Percentiles rank a stretch among this genome's conserved stretches.
These are phyloP conservation scores for Globisporangium barbulae DNA, from an alignment of 352 stramenopile genomes.

Conservation along the genomic window DNA sequence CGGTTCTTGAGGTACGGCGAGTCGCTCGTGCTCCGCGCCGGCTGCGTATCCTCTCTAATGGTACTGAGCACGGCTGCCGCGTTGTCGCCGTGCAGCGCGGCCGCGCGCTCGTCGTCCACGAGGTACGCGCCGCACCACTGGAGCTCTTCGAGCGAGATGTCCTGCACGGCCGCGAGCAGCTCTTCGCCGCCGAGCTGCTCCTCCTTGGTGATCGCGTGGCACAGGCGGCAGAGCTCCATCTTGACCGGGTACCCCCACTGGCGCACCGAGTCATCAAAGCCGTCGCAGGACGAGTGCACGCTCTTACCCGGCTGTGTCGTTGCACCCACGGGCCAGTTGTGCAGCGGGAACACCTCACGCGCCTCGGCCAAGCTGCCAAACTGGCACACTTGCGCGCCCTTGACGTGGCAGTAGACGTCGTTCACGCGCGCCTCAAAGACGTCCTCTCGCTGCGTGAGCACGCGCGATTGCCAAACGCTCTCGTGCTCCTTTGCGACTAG, in stretches of 20 bases:
- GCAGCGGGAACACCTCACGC: conserved; percentile 34
- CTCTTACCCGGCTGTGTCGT: conserved; percentile 27
- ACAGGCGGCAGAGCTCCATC: conserved; percentile 47
- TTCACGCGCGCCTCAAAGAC: conserved; percentile 37
- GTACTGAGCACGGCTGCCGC: conserved; percentile 1
- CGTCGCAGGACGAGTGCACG: conserved; percentile 33
- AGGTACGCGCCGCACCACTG: conserved; percentile 54
- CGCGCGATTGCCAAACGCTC: conserved; percentile 27
- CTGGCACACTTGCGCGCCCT: conserved; percentile 37
- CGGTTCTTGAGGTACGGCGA: conserved; percentile 58
- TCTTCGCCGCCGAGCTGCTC: conserved; percentile 23
- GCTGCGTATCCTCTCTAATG: background rate
- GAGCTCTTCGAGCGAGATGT: conserved; percentile 38
- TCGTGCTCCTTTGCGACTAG: conserved; percentile 18
- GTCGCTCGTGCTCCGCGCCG: conserved; percentile 16
- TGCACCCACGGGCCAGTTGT: conserved; percentile 36
- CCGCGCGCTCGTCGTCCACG: conserved; percentile 10
- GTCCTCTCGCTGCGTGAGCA: conserved; percentile 24
- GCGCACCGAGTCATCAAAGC: conserved; percentile 37
- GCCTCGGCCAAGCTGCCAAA: conserved; percentile 36
- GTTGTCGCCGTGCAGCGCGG: conserved; percentile 14
- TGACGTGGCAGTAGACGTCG: conserved; percentile 47
- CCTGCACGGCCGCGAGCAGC: conserved; percentile 30
- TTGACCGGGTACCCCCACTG: conserved; percentile 48
- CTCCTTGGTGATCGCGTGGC: conserved; percentile 28